Base-by-base conservation (phyloP, 495 filamentous ascomycete genomes). In the Bryoglossum gracile region DNA sequence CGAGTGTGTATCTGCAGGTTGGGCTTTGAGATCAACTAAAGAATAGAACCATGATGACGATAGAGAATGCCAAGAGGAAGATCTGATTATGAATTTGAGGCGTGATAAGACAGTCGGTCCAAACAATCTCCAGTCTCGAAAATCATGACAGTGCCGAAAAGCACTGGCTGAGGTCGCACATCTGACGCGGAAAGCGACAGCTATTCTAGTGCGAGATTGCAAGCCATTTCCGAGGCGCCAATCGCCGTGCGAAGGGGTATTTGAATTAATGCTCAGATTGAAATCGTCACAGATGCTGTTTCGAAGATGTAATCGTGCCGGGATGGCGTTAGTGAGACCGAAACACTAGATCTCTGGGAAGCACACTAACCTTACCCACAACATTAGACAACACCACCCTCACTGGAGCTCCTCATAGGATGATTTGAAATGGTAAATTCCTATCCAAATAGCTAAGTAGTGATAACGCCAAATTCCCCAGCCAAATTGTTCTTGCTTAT, bases 201-300 rank as follows among this genome's bases (percentile, higher is more conserved):
- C 34, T 37, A 5, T 37, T 37, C 10, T 18, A 8, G 9, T 37
- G 34, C 16, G 34, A 37, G 9, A 18, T 8, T 37, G 9, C 16
- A 11, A 8, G 4, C 16, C 16, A n/a, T 37, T 16, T 37, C 16
- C 34, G 34, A 18, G 5, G 5, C 16, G 16, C 24, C 41, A 43
- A 43, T 43, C 24, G 16, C 25, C 16, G 14, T 17, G 24, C n/a
- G 5, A 1, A 13, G 8, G 41, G 3, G 41, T 43, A 25, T 43
- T 43, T 30, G 21, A 25, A 13, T 23, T 43, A 18, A 25, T 43
- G 2, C 23, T 43, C n/a, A 43, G 41, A 43, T 43, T 43, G 13
- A 23, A 5, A 30, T 13, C 41, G 25, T 43, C 41, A 25, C 41
- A 25, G 32, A 25, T 43, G n/a, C 8, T 23, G 41, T 43, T 43